Evolutionary conservation across 441 rosid genomes (phyloP).

Genomic region (Pelargonium hybrid): DNA sequence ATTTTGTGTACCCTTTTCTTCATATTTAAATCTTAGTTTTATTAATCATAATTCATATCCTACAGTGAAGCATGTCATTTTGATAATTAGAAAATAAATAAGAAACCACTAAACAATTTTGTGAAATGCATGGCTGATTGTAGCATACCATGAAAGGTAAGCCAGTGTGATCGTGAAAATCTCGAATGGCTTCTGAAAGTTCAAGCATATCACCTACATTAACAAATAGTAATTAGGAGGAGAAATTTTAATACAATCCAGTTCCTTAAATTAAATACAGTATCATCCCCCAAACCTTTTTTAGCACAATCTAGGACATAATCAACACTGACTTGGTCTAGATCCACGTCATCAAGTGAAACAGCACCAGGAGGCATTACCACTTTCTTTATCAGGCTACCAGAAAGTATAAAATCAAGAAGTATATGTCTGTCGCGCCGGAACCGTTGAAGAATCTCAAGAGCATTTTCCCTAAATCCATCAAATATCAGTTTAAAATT

Average conservation of each 20-base stretch:
- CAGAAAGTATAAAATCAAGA: constrained; percentile 70
- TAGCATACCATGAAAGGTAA: constrained; percentile 73
- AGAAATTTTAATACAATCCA: constrained; percentile 1
- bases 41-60: neutral
- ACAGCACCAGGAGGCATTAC: constrained; percentile 98
- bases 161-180: constrained; percentile 72
- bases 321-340: constrained; percentile 97
- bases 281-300: constrained; percentile 41
- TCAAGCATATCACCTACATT: constrained; percentile 69
- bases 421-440: constrained; percentile 77
- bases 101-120: neutral
- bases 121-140: neutral
- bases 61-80: neutral
- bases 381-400: constrained; percentile 85
- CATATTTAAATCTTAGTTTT: neutral
- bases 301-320: constrained; percentile 76
- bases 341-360: constrained; percentile 89
- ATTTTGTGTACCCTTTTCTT: neutral
- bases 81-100: neutral
- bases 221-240: constrained; percentile 6
- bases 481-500: neutral
- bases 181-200: constrained; percentile 89
- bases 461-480: constrained; percentile 51
- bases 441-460: constrained; percentile 72
- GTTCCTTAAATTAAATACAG: neutral